phyloP scores from a whole-genome alignment of 202 grass and related monocot genomes.

The Bolboschoenoplectus hybrid region DNA sequence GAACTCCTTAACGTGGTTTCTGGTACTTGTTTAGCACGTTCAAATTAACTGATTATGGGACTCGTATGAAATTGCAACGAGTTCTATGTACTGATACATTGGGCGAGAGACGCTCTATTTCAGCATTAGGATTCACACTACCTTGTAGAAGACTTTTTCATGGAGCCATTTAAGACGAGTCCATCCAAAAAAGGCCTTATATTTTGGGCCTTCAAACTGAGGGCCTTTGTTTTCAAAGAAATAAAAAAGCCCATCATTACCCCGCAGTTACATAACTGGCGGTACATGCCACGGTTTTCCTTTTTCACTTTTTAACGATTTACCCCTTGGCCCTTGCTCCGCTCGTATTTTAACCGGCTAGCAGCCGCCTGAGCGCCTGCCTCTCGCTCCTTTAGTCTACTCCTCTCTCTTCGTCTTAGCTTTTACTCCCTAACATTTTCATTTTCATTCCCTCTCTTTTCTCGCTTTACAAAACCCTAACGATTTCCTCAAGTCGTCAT shows the following conservation, averaged over 20 bases:
- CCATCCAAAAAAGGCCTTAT: neutral
- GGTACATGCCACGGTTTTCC: conserved; percentile 8
- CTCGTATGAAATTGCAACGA: no score
- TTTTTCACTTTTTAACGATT: neutral
- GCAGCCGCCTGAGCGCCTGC: neutral
- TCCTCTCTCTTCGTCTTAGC: neutral
- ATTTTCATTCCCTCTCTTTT: conserved; percentile 1
- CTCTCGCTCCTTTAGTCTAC: neutral
- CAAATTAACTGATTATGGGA: no score
- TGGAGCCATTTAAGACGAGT: neutral
- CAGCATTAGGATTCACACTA: no score
- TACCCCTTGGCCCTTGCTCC: neutral
- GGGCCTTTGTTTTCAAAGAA: neutral
- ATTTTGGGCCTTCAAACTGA: neutral
- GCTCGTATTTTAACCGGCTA: neutral
- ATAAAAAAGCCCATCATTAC: neutral
- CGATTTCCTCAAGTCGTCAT: conserved; percentile 35
- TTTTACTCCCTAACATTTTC: no score
- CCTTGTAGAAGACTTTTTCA: neutral
- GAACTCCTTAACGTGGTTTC: no score
- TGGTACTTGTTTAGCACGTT: no score
- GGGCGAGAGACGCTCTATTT: no score
- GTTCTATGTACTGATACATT: no score
- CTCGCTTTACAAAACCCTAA: conserved; percentile 48
- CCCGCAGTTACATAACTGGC: neutral